Percentiles rank a stretch among this genome's conserved stretches.
Evolutionary conservation across 148 eudicot genomes (phyloP).

Genomic region (Amaranthus hypochondriacus): DNA sequence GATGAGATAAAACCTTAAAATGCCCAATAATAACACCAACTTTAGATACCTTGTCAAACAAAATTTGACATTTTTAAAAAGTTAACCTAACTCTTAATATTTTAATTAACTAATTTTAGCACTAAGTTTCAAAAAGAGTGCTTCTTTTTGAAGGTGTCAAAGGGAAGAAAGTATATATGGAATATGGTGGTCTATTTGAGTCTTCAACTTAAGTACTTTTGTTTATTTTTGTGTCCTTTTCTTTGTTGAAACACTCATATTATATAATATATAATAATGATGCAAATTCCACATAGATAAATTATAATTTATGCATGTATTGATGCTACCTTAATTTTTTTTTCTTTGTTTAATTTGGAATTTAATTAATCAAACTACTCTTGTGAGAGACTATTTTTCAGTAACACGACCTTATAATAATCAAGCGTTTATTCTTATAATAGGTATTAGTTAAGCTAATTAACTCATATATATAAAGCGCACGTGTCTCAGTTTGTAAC

Average conservation of each 20-base stretch:
- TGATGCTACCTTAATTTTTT: no score
- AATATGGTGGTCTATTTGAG: background rate
- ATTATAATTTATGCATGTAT: background rate
- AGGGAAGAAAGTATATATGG: background rate
- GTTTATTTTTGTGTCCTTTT: background rate
- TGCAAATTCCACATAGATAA: background rate
- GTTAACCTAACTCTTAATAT: background rate
- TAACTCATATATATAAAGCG: no score
- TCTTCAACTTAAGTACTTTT: background rate
- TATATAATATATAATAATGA: background rate
- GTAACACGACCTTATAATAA: no score
- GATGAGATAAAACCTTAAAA: background rate
- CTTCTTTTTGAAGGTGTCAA: background rate
- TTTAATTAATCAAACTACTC: no score
- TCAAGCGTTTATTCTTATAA: no score
- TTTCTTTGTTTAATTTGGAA: no score
- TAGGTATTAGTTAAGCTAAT: no score
- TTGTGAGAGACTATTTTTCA: no score
- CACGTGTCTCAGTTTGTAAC: no score
- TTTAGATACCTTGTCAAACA: slow-evolving; percentile 15
- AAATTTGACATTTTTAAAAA: background rate
- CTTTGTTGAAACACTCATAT: background rate
- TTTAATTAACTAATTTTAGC: background rate
- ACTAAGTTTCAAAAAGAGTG: background rate
- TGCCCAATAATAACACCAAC: background rate